A percentile compares a stretch with the other conserved stretches of the same genome.
Evolutionary conservation across 2,329 filamentous ascomycete species (phyloP).

Genomic region (Torrubiella hemipterigena): DNA sequence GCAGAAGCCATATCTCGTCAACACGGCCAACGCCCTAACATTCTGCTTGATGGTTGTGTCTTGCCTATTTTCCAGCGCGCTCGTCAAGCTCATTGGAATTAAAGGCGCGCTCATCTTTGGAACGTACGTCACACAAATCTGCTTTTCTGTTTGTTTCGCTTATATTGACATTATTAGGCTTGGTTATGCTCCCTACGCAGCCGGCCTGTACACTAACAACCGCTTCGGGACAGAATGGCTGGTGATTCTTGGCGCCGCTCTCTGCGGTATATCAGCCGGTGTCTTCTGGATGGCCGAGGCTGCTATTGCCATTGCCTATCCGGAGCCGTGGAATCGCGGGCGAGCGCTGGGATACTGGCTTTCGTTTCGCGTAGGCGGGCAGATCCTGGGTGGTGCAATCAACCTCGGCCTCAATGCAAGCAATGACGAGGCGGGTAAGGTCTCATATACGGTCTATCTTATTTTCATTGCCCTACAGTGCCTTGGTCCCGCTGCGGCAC

Average conservation of each 20-base stretch:
- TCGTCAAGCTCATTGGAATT: slow-evolving; percentile 58
- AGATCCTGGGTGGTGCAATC: slow-evolving; percentile 61
- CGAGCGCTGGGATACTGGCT: slow-evolving; percentile 59
- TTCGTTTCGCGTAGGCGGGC: slow-evolving; percentile 43
- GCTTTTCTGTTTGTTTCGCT: no score
- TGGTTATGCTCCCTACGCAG: slow-evolving; percentile 60
- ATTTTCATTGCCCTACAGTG: slow-evolving; percentile 62
- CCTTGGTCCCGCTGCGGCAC: slow-evolving; percentile 48
- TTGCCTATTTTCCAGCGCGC: slow-evolving; percentile 50
- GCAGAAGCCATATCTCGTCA: slow-evolving; percentile 53
- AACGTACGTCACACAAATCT: no score
- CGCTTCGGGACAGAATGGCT: slow-evolving; percentile 59
- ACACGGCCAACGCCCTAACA: slow-evolving; percentile 57
- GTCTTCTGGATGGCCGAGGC: slow-evolving; percentile 69
- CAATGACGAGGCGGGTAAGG: slow-evolving; percentile 45
- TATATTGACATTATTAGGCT: no score
- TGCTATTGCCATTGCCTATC: slow-evolving; percentile 61
- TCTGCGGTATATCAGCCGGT: slow-evolving; percentile 59
- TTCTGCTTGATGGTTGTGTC: slow-evolving; percentile 64
- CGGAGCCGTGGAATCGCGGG: slow-evolving; percentile 56
- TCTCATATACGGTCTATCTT: slow-evolving; percentile 57
- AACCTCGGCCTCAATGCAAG: slow-evolving; percentile 55
- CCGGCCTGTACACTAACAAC: slow-evolving; percentile 62
- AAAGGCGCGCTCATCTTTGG: slow-evolving; percentile 61
- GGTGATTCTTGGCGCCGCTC: slow-evolving; percentile 52